Evolutionary conservation across 805 yeast genomes (phyloP).

Genomic region (Candida broadrunensis): DNA sequence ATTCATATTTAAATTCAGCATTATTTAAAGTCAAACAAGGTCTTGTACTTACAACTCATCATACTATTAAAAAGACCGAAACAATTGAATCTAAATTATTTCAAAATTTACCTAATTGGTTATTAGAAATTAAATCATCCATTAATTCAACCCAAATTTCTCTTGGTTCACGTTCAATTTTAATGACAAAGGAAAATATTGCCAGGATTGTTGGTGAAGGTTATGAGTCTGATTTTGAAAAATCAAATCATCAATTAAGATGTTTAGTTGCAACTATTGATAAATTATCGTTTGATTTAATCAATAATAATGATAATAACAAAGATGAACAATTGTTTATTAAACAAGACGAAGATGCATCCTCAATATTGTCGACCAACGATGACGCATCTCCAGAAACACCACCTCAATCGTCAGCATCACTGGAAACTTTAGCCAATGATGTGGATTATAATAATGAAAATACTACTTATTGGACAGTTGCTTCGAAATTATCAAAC

Average conservation of each 20-base stretch:
- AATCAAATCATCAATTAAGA: conserved; percentile 18
- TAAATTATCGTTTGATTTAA: not conserved
- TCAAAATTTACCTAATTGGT: conserved; percentile 30
- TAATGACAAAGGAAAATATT: conserved; percentile 23
- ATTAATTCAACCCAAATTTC: conserved; percentile 15
- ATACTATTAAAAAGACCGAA: not conserved
- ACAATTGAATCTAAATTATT: conserved; percentile 14
- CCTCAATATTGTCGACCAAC: conserved; percentile 2
- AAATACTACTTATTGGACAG: conserved; percentile 19
- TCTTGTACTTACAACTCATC: not conserved
- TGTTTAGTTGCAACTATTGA: conserved; percentile 5
- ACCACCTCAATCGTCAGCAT: conserved; percentile 13
- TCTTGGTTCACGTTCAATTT: conserved; percentile 38
- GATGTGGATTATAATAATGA: conserved; percentile 1
- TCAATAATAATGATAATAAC: not conserved
- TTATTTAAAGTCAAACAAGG: not conserved
- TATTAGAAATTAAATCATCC: conserved; percentile 19
- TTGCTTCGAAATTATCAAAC: conserved; percentile 12
- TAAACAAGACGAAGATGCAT: not conserved
- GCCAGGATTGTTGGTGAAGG: conserved; percentile 10
- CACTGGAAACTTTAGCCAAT: conserved; percentile 23
- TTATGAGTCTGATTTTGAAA: conserved; percentile 13
- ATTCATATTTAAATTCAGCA: conserved; percentile 6
- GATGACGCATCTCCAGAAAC: not conserved
- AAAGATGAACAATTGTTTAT: not conserved